Percentiles rank a stretch among this genome's conserved stretches.
phyloP scores from a whole-genome alignment of 2,329 filamentous ascomycete genomes.

The Blumeriella jaapii region DNA sequence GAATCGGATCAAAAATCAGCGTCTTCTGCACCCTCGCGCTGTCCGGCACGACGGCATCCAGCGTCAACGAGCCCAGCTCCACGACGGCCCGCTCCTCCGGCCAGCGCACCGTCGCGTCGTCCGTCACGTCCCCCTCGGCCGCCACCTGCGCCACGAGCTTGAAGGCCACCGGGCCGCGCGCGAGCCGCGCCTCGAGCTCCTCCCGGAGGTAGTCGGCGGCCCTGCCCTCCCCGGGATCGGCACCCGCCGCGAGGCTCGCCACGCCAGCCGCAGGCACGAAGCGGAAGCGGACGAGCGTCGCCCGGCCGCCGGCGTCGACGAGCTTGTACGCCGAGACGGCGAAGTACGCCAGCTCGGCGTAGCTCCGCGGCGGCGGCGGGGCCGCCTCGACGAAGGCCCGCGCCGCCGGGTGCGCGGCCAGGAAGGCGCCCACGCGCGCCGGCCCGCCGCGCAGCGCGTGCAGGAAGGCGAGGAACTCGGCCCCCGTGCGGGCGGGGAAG shows the following conservation, averaged over 20 bases:
- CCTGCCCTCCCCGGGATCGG: constrained; percentile 30
- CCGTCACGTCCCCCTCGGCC: constrained; percentile 34
- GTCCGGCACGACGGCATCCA: constrained; percentile 32
- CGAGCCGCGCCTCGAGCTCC: constrained; percentile 32
- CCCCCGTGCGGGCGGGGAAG: no score
- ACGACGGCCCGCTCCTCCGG: constrained; percentile 38
- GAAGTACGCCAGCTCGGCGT: constrained; percentile 37
- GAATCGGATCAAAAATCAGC: constrained; percentile 47
- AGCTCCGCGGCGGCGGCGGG: constrained; percentile 39
- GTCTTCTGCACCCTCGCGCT: constrained; percentile 35
- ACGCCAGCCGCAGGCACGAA: constrained; percentile 35
- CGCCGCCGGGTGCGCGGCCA: constrained; percentile 36
- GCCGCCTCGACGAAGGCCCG: constrained; percentile 36
- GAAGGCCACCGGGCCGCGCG: constrained; percentile 31
- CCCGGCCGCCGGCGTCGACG: constrained; percentile 30
- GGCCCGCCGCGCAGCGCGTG: constrained; percentile 33
- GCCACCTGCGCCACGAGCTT: constrained; percentile 40
- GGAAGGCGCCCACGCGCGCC: constrained; percentile 30
- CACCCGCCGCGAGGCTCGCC: constrained; percentile 29
- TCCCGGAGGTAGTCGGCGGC: constrained; percentile 36
- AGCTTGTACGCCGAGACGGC: constrained; percentile 39
- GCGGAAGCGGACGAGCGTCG: constrained; percentile 37
- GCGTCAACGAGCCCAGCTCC: constrained; percentile 36
- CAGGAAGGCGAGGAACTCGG: no score
- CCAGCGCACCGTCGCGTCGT: constrained; percentile 41